phyloP scores from a whole-genome alignment of 176 grass and related monocot species.

The Aegilops umbellulata region DNA sequence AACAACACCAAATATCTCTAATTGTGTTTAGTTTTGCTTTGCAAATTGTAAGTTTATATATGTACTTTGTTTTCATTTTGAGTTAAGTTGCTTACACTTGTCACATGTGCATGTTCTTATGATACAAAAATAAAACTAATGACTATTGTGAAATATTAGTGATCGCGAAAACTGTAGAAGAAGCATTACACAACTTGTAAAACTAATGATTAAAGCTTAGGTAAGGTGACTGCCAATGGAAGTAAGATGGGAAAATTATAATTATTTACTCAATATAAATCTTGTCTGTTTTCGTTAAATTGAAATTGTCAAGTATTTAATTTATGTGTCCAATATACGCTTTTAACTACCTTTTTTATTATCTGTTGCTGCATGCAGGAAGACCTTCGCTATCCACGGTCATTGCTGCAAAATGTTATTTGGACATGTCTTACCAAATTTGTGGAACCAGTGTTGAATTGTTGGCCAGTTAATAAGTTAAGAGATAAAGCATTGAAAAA shows the following conservation, averaged over 20 bases:
- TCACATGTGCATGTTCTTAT: not conserved
- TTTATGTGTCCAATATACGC: not conserved
- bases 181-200: not conserved
- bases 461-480: slow-evolving; percentile 41
- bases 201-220: not conserved
- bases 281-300: not conserved
- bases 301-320: not conserved
- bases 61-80: not conserved
- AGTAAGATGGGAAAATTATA: not conserved
- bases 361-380: slow-evolving; percentile 26
- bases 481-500: slow-evolving; percentile 44
- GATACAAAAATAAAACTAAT: not conserved
- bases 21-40: not conserved
- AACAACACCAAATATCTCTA: not conserved
- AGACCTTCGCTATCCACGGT: slow-evolving; percentile 58
- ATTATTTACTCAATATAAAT: not conserved
- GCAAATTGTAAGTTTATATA: not conserved
- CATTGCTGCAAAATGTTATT: slow-evolving; percentile 40
- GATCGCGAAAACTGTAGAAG: not conserved
- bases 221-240: not conserved
- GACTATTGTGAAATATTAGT: not conserved
- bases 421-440: slow-evolving; percentile 42
- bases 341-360: not conserved
- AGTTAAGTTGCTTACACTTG: not conserved
- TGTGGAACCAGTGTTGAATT: slow-evolving; percentile 46